phyloP scores from a whole-genome alignment of 2,329 filamentous ascomycete species.

The Ophiostoma angusticollis region DNA sequence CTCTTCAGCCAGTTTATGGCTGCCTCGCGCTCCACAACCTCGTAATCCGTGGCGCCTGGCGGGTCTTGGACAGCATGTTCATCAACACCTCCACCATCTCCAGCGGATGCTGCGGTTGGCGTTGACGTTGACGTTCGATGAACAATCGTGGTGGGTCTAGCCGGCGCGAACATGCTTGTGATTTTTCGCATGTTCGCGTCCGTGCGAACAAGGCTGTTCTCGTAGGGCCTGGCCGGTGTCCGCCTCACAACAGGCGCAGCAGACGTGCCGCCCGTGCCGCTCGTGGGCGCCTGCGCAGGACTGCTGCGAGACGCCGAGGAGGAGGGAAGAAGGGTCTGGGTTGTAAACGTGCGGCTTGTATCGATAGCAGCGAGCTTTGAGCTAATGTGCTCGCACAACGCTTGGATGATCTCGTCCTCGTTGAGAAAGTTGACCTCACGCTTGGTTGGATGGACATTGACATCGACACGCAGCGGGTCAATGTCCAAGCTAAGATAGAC shows the following conservation, averaged over 20 bases:
- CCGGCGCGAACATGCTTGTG: constrained; percentile 78
- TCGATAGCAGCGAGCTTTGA: constrained; percentile 74
- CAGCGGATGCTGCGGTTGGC: constrained; percentile 15
- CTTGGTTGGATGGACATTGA: constrained; percentile 96
- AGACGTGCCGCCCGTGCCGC: constrained; percentile 18
- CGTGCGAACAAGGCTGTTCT: constrained; percentile 82
- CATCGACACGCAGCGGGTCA: constrained; percentile 82
- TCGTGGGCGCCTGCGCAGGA: constrained; percentile 16
- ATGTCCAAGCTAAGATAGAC: constrained; percentile 87
- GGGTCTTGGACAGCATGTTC: constrained; percentile 4
- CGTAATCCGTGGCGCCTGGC: constrained; percentile 52
- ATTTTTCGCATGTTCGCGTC: constrained; percentile 87
- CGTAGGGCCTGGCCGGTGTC: constrained; percentile 48
- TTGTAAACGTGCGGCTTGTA: constrained; percentile 86
- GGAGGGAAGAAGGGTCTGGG: constrained; percentile 70
- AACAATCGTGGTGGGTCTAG: constrained; percentile 22
- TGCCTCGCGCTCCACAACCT: constrained; percentile 54
- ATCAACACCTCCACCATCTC: not conserved
- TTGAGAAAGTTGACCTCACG: constrained; percentile 94
- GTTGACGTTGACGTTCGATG: constrained; percentile 9
- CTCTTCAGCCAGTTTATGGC: constrained; percentile 66
- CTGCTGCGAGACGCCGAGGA: constrained; percentile 17
- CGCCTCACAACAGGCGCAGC: constrained; percentile 24
- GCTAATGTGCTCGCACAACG: constrained; percentile 69
- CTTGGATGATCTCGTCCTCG: constrained; percentile 88